Conservation (phyloP, 1,284 basidiomycete genomes). For the Testicularia cyperi region DNA sequence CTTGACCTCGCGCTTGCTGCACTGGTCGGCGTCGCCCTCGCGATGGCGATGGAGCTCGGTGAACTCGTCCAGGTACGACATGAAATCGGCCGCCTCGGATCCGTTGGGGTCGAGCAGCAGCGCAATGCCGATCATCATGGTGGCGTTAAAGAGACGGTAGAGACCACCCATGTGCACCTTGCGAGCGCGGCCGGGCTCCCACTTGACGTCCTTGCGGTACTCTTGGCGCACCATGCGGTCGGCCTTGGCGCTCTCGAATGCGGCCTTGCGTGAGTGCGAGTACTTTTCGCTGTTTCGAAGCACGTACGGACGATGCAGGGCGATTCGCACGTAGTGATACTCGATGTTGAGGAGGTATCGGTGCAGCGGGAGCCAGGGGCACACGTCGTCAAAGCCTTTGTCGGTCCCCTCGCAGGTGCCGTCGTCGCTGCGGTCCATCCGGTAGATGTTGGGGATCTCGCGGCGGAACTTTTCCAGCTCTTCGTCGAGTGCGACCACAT, state of each 20-base stretch:
- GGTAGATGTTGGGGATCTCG: conserved; percentile 73
- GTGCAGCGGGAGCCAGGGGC: conserved; percentile 50
- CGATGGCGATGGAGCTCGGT: conserved; percentile 44
- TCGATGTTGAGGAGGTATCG: conserved; percentile 56
- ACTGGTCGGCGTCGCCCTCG: conserved; percentile 47
- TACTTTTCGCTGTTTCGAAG: conserved; percentile 51
- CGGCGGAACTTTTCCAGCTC: conserved; percentile 84
- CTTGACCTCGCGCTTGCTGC: conserved; percentile 53
- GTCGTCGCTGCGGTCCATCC: conserved; percentile 68
- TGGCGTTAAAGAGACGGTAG: conserved; percentile 53
- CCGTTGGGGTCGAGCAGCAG: conserved; percentile 48
- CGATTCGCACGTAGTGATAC: conserved; percentile 53
- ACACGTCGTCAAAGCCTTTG: conserved; percentile 44
- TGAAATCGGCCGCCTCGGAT: conserved; percentile 39
- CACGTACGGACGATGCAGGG: conserved; percentile 53
- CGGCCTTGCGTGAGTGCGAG: conserved; percentile 43
- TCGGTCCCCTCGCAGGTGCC: conserved; percentile 55
- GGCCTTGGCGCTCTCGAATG: conserved; percentile 47
- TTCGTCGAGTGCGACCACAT: conserved; percentile 79
- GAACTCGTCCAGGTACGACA: conserved; percentile 50
- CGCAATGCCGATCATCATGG: conserved; percentile 55
- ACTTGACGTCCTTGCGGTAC: conserved; percentile 48
- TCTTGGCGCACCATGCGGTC: conserved; percentile 49
- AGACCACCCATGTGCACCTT: conserved; percentile 53
- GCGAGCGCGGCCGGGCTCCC: conserved; percentile 44